Evolutionary conservation across 2,329 filamentous ascomycete genomes (phyloP).

Genomic region (Ceratocystis destructans): DNA sequence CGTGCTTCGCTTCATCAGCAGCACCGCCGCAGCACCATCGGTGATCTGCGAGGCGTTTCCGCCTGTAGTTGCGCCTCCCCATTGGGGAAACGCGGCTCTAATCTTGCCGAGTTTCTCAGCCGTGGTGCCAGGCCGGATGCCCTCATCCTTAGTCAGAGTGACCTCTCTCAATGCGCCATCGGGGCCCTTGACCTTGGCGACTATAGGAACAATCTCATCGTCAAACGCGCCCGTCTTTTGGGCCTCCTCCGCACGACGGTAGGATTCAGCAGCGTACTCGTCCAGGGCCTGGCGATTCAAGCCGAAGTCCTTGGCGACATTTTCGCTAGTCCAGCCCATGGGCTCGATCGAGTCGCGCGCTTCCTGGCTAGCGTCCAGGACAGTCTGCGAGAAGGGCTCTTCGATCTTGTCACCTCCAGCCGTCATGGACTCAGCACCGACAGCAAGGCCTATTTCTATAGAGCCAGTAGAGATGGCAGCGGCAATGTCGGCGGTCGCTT

Average conservation of each 20-base stretch:
- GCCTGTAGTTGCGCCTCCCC: slow-evolving; percentile 72
- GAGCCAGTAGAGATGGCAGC: slow-evolving; percentile 66
- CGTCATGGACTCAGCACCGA: slow-evolving; percentile 85
- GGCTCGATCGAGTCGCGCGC: slow-evolving; percentile 76
- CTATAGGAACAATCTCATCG: slow-evolving; percentile 87
- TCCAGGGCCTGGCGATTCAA: slow-evolving; percentile 72
- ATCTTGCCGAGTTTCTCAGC: slow-evolving; percentile 72
- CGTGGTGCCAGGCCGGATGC: slow-evolving; percentile 80
- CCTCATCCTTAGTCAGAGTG: slow-evolving; percentile 74
- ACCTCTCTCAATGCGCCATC: slow-evolving; percentile 68
- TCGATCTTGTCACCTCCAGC: slow-evolving; percentile 46
- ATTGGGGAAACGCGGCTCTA: slow-evolving; percentile 77
- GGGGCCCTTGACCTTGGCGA: slow-evolving; percentile 65
- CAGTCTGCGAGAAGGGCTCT: slow-evolving; percentile 41
- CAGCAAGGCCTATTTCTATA: slow-evolving; percentile 76
- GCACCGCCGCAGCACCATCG: slow-evolving; percentile 76
- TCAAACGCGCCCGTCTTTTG: slow-evolving; percentile 86
- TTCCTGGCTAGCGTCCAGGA: slow-evolving; percentile 55
- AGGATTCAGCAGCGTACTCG: slow-evolving; percentile 73
- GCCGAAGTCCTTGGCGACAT: slow-evolving; percentile 81
- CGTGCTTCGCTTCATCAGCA: slow-evolving; percentile 89
- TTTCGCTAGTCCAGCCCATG: slow-evolving; percentile 98
- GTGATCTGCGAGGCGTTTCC: slow-evolving; percentile 93
- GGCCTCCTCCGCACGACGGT: slow-evolving; percentile 71
- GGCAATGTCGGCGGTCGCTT: slow-evolving; percentile 89